These are phyloP conservation scores for Papiliotrema fonsecae DNA, from an alignment of 1,284 basidiomycete species.

Conservation along the genomic window DNA sequence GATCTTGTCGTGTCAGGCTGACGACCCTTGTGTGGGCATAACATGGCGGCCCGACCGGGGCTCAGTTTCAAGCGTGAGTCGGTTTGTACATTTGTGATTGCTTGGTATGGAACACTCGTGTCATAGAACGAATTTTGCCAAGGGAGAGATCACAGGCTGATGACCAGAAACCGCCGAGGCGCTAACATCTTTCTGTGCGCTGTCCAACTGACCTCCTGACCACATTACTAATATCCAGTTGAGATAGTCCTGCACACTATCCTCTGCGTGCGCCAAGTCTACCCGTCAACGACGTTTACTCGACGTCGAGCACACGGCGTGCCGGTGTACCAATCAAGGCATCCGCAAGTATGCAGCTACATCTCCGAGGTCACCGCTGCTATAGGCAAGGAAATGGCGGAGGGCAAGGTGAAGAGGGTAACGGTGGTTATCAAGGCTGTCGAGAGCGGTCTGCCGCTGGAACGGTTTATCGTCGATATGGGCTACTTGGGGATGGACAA, in stretches of 20 bases:
- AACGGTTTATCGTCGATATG: slow-evolving; percentile 61
- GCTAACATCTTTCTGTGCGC: slow-evolving; percentile 38
- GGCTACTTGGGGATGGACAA: slow-evolving; percentile 64
- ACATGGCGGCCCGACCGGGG: slow-evolving; percentile 16
- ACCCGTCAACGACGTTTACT: slow-evolving; percentile 80
- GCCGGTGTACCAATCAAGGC: slow-evolving; percentile 84
- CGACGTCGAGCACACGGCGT: slow-evolving; percentile 82
- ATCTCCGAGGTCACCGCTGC: slow-evolving; percentile 74
- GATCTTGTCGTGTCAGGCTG: background rate
- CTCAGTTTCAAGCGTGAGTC: slow-evolving; percentile 33
- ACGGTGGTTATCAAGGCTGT: slow-evolving; percentile 69
- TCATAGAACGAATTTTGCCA: no score
- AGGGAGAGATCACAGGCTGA: slow-evolving; percentile 1
- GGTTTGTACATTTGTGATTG: background rate
- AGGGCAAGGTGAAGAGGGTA: slow-evolving; percentile 25
- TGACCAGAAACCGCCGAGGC: slow-evolving; percentile 36
- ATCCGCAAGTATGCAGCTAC: slow-evolving; percentile 80
- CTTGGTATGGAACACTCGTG: no score
- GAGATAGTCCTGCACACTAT: slow-evolving; percentile 91
- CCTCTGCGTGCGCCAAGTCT: slow-evolving; percentile 81
- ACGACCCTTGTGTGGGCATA: background rate
- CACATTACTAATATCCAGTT: slow-evolving; percentile 54
- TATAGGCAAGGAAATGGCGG: slow-evolving; percentile 63
- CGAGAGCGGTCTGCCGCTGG: slow-evolving; percentile 54
- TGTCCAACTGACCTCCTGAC: background rate